phyloP scores from a whole-genome alignment of 129 eudicot species.

The Flaveria brownii region DNA sequence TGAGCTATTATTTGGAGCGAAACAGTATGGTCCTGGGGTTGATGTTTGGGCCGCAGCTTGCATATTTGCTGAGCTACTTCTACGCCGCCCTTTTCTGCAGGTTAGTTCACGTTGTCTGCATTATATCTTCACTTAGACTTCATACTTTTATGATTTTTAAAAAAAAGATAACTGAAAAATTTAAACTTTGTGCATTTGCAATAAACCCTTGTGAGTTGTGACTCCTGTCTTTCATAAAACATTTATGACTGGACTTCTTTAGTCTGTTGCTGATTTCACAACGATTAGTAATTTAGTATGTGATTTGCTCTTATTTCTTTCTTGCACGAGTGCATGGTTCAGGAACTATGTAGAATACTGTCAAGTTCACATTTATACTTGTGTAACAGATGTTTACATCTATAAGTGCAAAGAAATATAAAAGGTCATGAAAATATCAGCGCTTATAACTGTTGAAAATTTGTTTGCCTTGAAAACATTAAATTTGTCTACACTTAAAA shows the following conservation, averaged over 20 bases:
- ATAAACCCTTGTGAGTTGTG: not conserved
- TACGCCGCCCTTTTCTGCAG: conserved; percentile 93
- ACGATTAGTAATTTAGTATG: not conserved
- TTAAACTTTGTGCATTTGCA: not conserved
- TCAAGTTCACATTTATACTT: not conserved
- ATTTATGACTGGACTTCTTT: not conserved
- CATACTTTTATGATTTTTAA: not conserved
- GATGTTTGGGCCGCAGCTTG: conserved; percentile 99
- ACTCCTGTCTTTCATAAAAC: not conserved
- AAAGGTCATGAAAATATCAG: not conserved
- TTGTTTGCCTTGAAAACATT: too few species aligned
- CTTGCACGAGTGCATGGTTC: not conserved
- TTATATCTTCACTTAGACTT: conserved; percentile 9
- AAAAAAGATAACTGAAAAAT: not conserved
- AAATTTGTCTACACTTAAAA: not conserved
- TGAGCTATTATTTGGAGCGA: conserved; percentile 91
- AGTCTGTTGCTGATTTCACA: not conserved
- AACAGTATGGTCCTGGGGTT: conserved; percentile 94
- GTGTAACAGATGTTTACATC: not conserved
- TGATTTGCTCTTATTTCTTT: not conserved
- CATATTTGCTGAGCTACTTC: conserved; percentile 89
- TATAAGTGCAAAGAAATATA: not conserved
- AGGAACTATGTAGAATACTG: not conserved
- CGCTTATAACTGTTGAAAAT: not conserved
- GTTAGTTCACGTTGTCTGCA: conserved; percentile 33